Percentiles rank a stretch among this genome's conserved stretches.
phyloP scores from a whole-genome alignment of 805 yeast species.

The Ogataea pini region DNA sequence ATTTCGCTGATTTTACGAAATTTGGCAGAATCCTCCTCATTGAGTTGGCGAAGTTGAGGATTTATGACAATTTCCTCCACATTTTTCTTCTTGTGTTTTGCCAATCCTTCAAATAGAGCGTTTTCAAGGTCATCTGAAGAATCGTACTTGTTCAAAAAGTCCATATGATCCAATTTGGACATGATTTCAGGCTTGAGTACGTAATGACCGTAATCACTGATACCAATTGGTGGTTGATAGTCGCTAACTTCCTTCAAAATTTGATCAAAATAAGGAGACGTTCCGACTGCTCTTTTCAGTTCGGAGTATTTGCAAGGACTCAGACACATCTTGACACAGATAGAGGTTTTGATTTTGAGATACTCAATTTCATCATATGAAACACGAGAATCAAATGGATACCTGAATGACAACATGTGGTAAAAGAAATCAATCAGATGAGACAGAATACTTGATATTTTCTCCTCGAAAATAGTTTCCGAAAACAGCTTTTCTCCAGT shows the following conservation, averaged over 20 bases:
- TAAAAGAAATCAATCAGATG: slow-evolving; percentile 46
- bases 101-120: slow-evolving; percentile 45
- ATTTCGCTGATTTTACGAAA: slow-evolving; percentile 50
- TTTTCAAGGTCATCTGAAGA: slow-evolving; percentile 55
- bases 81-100: slow-evolving; percentile 39
- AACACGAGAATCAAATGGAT: slow-evolving; percentile 28
- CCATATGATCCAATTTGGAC: slow-evolving; percentile 58
- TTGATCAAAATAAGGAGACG: slow-evolving; percentile 46
- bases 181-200: slow-evolving; percentile 50
- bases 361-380: slow-evolving; percentile 17
- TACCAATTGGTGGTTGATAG: slow-evolving; percentile 65
- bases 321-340: slow-evolving; percentile 52
- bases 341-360: slow-evolving; percentile 37
- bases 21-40: slow-evolving; percentile 20
- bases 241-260: slow-evolving; percentile 58
- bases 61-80: slow-evolving; percentile 46
- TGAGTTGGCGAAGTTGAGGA: slow-evolving; percentile 44
- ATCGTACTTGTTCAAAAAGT: slow-evolving; percentile 45
- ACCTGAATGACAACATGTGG: slow-evolving; percentile 40
- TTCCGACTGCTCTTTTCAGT: slow-evolving; percentile 34
- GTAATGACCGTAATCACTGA: slow-evolving; percentile 68
- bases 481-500: slow-evolving; percentile 22
- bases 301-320: slow-evolving; percentile 57
- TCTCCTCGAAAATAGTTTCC: slow-evolving; percentile 49
- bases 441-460: slow-evolving; percentile 44